These are phyloP conservation scores for Entomortierella chlamydospora DNA, from an alignment of 192 early-diverging fungal genomes.

Conservation along the genomic window DNA sequence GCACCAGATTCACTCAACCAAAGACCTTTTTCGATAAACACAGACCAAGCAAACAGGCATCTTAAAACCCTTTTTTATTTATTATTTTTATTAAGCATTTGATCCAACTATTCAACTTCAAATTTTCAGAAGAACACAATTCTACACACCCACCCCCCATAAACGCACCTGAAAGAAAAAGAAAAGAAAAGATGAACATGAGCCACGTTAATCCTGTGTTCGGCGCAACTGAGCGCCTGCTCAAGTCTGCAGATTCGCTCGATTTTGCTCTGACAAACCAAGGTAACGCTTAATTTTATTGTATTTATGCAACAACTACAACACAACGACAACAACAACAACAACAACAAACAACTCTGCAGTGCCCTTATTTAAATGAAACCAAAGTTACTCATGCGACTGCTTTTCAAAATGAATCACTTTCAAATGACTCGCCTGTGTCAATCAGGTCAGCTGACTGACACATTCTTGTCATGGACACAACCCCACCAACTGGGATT, in stretches of 20 bases:
- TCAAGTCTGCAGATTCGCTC: slow-evolving; percentile 44
- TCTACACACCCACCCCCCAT: not conserved
- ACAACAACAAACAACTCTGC: too few species aligned
- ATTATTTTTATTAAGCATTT: not conserved
- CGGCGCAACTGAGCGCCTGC: slow-evolving; percentile 28
- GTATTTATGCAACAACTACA: too few species aligned
- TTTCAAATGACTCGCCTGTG: slow-evolving; percentile 18
- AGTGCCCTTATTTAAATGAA: too few species aligned
- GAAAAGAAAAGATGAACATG: slow-evolving; percentile 14
- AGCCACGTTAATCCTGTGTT: slow-evolving; percentile 6
- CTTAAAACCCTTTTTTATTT: slow-evolving; percentile 10
- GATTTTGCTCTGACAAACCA: slow-evolving; percentile 23
- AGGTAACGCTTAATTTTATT: slow-evolving; percentile 22
- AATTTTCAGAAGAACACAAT: not conserved
- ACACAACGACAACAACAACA: too few species aligned
- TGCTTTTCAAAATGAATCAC: slow-evolving; percentile 12
- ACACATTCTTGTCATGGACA: slow-evolving; percentile 29
- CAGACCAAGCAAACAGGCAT: slow-evolving; percentile 38
- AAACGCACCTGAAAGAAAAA: not conserved
- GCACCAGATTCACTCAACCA: slow-evolving; percentile 39
- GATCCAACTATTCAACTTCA: not conserved
- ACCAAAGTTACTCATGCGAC: not conserved
- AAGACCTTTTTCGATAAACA: slow-evolving; percentile 52
- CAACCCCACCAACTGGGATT: not conserved
- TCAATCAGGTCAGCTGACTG: slow-evolving; percentile 23